These are phyloP conservation scores for Lenzites betulinus DNA, from an alignment of 768 basidiomycete species.

Conservation along the genomic window DNA sequence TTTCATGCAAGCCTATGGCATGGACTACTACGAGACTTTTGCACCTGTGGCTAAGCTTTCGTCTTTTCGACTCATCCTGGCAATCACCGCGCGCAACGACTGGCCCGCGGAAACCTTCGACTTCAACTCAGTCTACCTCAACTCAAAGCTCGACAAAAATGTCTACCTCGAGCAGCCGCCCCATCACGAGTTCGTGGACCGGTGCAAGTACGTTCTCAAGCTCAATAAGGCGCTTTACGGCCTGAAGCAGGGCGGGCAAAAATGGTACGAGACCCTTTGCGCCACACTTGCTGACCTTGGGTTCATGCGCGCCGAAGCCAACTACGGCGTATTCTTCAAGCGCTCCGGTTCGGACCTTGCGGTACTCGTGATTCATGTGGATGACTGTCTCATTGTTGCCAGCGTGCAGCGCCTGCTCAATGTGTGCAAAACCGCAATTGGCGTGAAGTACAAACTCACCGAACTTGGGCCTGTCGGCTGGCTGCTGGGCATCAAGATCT, in stretches of 20 bases:
- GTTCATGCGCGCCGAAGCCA: background rate
- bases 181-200: slow-evolving; percentile 5
- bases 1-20: slow-evolving; percentile 35
- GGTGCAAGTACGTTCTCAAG: slow-evolving; percentile 8
- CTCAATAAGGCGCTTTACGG: slow-evolving; percentile 35
- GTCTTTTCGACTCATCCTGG: background rate
- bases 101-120: background rate
- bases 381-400: background rate
- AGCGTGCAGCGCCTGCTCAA: background rate
- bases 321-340: background rate
- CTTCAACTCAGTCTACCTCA: slow-evolving; percentile 1
- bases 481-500: slow-evolving; percentile 27
- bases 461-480: background rate
- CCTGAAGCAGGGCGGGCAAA: slow-evolving; percentile 34
- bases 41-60: slow-evolving; percentile 2
- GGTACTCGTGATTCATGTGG: slow-evolving; percentile 1
- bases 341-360: background rate
- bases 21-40: slow-evolving; percentile 34
- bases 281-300: slow-evolving; percentile 3
- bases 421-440: background rate
- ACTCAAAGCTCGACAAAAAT: slow-evolving; percentile 8
- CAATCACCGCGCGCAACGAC: background rate
- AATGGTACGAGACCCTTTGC: slow-evolving; percentile 32
- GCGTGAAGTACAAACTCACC: background rate
- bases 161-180: slow-evolving; percentile 20